Conservation (phyloP, 306 rosid species). For the Prunus mira region DNA sequence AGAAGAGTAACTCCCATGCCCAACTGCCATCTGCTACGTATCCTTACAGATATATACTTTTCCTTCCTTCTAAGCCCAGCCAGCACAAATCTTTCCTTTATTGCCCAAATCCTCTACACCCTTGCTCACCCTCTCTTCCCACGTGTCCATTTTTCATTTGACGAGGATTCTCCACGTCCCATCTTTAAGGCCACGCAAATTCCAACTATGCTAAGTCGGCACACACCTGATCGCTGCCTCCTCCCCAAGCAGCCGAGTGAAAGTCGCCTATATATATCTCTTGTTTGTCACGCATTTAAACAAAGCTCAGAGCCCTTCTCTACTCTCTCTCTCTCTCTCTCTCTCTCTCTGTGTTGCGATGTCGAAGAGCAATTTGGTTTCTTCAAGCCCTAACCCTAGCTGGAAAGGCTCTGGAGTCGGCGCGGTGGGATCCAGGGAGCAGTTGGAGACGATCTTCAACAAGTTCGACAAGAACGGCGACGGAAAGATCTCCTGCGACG, state of each 20-base stretch:
- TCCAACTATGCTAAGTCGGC: neutral
- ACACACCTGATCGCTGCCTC: neutral
- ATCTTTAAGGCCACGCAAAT: neutral
- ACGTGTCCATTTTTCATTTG: neutral
- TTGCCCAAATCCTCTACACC: neutral
- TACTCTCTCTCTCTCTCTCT: neutral
- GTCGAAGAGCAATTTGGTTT: neutral
- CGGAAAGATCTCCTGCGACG: constrained; percentile 67
- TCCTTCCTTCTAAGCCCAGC: neutral
- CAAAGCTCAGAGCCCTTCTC: neutral
- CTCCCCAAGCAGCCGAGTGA: neutral
- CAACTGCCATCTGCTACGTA: neutral
- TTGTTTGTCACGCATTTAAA: neutral
- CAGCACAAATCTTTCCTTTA: neutral
- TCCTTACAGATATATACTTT: neutral
- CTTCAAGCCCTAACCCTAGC: neutral
- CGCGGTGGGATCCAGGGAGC: constrained; percentile 16
- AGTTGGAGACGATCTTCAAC: constrained; percentile 57
- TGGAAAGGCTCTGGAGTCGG: neutral
- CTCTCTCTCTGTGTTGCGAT: neutral
- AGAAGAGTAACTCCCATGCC: neutral
- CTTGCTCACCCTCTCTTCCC: neutral
- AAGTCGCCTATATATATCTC: neutral
- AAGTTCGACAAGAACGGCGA: constrained; percentile 94
- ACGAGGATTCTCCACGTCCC: neutral